Percentiles rank a stretch among this genome's conserved stretches.
phyloP scores from a whole-genome alignment of 108 stramenopile genomes.

The Mayamaea pseudoterrestris region DNA sequence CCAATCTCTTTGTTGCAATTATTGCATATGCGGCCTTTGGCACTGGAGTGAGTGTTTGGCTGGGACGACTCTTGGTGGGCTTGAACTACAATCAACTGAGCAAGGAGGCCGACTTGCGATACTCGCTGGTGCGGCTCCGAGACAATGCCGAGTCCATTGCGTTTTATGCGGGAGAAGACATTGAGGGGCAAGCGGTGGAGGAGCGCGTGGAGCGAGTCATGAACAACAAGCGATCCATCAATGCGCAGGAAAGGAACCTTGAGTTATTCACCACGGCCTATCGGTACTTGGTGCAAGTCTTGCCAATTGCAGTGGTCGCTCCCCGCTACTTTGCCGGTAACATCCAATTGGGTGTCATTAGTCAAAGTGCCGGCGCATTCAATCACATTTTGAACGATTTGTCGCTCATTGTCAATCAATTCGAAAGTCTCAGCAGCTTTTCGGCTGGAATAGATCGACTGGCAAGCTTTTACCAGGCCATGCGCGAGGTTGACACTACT shows the following conservation, averaged over 20 bases:
- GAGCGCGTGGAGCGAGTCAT: conserved; percentile 55
- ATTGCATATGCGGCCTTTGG: conserved; percentile 74
- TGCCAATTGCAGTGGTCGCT: conserved; percentile 88
- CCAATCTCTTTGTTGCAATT: conserved; percentile 80
- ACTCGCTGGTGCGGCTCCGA: conserved; percentile 66
- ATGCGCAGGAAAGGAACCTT: conserved; percentile 68
- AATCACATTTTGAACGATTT: conserved; percentile 87
- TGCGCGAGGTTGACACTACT: conserved; percentile 44
- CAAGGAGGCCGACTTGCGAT: conserved; percentile 87
- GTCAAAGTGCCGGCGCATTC: conserved; percentile 66
- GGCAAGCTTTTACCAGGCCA: conserved; percentile 59
- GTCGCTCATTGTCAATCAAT: conserved; percentile 85
- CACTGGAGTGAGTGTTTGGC: conserved; percentile 40
- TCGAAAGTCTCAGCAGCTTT: conserved; percentile 79
- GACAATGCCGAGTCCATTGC: conserved; percentile 97
- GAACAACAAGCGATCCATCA: conserved; percentile 64
- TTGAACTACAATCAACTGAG: conserved; percentile 77
- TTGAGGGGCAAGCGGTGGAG: conserved; percentile 57
- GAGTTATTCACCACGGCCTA: conserved; percentile 90
- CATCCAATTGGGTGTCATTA: conserved; percentile 87
- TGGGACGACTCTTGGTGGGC: conserved; percentile 63
- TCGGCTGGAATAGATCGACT: conserved; percentile 87
- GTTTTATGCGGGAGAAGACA: conserved; percentile 85
- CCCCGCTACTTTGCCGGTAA: conserved; percentile 84
- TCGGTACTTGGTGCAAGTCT: conserved; percentile 78